Evolutionary conservation across 768 basidiomycete genomes (phyloP).

Genomic region (Mycena vulgaris): DNA sequence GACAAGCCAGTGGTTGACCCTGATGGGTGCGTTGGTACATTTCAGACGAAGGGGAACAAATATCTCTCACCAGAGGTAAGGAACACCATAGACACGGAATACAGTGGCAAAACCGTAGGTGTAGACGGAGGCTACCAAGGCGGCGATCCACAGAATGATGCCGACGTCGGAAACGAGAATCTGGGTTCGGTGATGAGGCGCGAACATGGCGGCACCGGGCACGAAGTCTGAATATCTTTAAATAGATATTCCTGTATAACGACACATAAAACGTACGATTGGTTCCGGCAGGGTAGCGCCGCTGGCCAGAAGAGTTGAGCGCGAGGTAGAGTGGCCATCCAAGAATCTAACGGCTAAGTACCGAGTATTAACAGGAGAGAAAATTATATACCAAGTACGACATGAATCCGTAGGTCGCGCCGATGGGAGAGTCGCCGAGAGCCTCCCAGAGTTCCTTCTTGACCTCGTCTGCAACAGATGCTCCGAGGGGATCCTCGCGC

Average conservation of each 20-base stretch:
- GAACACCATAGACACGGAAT: constrained; percentile 85
- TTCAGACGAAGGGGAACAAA: not conserved
- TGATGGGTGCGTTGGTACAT: constrained; percentile 41
- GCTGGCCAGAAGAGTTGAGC: constrained; percentile 89
- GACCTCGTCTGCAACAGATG: constrained; percentile 76
- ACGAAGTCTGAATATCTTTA: constrained; percentile 71
- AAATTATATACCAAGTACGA: constrained; percentile 70
- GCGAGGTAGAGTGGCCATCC: constrained; percentile 93
- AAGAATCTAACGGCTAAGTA: constrained; percentile 61
- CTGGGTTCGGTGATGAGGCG: constrained; percentile 83
- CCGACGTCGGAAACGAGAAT: constrained; percentile 90
- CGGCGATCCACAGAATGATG: constrained; percentile 79
- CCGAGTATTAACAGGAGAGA: not conserved
- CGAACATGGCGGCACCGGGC: constrained; percentile 85
- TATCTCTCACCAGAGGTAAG: constrained; percentile 85
- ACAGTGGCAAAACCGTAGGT: constrained; percentile 79
- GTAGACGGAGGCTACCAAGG: constrained; percentile 68
- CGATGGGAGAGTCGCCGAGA: constrained; percentile 91
- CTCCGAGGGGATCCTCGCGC: constrained; percentile 76
- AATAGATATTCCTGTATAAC: constrained; percentile 6
- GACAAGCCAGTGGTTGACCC: constrained; percentile 96
- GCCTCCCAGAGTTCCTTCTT: constrained; percentile 87
- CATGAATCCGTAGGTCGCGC: constrained; percentile 66
- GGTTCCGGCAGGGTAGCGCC: constrained; percentile 80
- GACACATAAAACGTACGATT: constrained; percentile 72